These are phyloP conservation scores for Colletotrichum filicis DNA, from an alignment of 2,329 filamentous ascomycete species.

Conservation along the genomic window DNA sequence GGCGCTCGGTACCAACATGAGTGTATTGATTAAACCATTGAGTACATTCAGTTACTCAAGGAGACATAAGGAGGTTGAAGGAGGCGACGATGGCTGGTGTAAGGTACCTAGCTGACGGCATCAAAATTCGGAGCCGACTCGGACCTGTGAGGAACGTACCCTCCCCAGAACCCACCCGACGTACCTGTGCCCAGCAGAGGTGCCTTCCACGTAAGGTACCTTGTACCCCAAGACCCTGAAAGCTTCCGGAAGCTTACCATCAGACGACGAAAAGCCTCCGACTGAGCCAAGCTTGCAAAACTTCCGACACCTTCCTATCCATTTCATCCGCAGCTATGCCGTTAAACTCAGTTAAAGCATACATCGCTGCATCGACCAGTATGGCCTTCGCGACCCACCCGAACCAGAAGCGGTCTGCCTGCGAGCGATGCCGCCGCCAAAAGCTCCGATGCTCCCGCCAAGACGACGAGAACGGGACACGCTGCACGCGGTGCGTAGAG, in stretches of 20 bases:
- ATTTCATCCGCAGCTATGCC: not conserved
- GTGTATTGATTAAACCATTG: no score
- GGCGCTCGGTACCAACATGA: no score
- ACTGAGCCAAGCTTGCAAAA: not conserved
- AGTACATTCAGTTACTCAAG: no score
- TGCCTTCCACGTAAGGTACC: no score
- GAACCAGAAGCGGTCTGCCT: constrained; percentile 46
- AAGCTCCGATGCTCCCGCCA: constrained; percentile 46
- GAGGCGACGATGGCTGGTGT: no score
- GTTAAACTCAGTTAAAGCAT: not conserved
- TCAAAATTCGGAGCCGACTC: not conserved
- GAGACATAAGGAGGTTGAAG: no score
- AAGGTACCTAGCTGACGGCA: no score
- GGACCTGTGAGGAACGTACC: not conserved
- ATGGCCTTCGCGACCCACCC: constrained; percentile 38
- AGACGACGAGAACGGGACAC: constrained; percentile 29
- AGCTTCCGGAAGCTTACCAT: not conserved
- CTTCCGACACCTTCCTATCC: not conserved
- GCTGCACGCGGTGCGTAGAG: constrained; percentile 43
- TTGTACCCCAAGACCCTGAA: not conserved
- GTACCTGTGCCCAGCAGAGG: no score
- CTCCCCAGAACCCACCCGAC: no score
- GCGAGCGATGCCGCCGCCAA: constrained; percentile 46
- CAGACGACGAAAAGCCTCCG: not conserved
- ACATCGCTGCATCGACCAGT: not conserved